phyloP scores from a whole-genome alignment of 805 yeast species.

The Saccharomycopsis fodiens region DNA sequence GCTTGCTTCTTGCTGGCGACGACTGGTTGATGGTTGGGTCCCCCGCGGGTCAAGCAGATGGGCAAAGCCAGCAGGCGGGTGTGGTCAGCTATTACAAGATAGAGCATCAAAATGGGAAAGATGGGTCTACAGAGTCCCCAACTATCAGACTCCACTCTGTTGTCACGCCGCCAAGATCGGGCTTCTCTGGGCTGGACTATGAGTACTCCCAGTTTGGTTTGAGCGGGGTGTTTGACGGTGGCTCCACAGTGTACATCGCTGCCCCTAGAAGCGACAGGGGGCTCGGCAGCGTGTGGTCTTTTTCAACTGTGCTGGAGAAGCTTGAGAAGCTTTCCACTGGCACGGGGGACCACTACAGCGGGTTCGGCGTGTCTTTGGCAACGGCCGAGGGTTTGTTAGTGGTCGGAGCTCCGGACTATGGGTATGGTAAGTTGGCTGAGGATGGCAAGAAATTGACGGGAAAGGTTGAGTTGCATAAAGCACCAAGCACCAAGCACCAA shows the following conservation, averaged over 20 bases:
- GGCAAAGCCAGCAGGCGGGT: neutral
- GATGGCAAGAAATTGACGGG: slow-evolving; percentile 28
- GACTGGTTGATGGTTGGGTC: neutral
- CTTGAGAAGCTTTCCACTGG: neutral
- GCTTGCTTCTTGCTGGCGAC: neutral
- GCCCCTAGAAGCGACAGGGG: neutral
- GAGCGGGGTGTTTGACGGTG: neutral
- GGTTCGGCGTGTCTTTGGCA: neutral
- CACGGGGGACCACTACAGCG: slow-evolving; percentile 2
- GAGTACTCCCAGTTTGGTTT: neutral
- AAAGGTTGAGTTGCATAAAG: slow-evolving; percentile 23
- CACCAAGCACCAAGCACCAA: no score
- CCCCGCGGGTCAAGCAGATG: neutral
- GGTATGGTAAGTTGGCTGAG: slow-evolving; percentile 27
- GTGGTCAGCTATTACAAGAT: neutral
- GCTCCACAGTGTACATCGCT: neutral
- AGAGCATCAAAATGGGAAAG: neutral
- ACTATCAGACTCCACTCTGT: neutral
- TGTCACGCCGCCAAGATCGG: neutral
- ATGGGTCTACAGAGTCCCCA: neutral
- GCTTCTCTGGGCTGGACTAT: no score
- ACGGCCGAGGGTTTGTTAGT: slow-evolving; percentile 22
- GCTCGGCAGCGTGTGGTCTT: neutral
- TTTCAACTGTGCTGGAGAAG: neutral
- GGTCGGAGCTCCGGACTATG: slow-evolving; percentile 33